Conservation (phyloP, 768 basidiomycete genomes). For the Leccinum incarnatum region DNA sequence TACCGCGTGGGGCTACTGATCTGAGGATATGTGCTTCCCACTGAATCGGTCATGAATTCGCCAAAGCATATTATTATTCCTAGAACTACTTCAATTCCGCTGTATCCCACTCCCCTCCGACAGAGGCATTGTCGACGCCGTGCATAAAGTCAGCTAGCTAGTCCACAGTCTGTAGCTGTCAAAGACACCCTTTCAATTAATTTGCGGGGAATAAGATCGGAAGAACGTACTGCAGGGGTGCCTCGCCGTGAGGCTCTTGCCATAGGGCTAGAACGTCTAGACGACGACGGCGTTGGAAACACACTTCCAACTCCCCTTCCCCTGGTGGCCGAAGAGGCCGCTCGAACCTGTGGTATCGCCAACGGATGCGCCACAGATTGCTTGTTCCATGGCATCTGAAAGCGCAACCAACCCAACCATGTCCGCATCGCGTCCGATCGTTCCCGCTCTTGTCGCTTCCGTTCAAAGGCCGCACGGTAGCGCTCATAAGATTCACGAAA, state of each 20-base stretch:
- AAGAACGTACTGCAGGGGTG: slow-evolving; percentile 24
- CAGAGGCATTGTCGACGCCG: not conserved
- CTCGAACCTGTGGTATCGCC: slow-evolving; percentile 20
- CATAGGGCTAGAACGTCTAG: slow-evolving; percentile 35
- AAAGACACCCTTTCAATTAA: slow-evolving; percentile 23
- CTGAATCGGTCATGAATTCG: not conserved
- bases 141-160: slow-evolving; percentile 16
- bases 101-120: not conserved
- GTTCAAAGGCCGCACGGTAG: slow-evolving; percentile 85
- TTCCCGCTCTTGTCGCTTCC: slow-evolving; percentile 64
- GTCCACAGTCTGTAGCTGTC: slow-evolving; percentile 13
- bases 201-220: slow-evolving; percentile 19
- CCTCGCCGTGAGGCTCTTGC: slow-evolving; percentile 29
- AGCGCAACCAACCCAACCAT: slow-evolving; percentile 30
- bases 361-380: slow-evolving; percentile 5
- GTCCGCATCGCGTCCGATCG: slow-evolving; percentile 34
- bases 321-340: slow-evolving; percentile 24
- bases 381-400: slow-evolving; percentile 31
- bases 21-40: not conserved
- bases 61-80: not conserved
- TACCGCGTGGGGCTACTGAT: not conserved
- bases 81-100: not conserved
- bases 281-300: slow-evolving; percentile 30
- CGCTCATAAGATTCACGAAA: slow-evolving; percentile 94
- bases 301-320: slow-evolving; percentile 25